Percentiles rank a stretch among this genome's conserved stretches.
These are phyloP conservation scores for Bathelium albidoporum DNA, from an alignment of 495 filamentous ascomycete genomes.

Conservation along the genomic window DNA sequence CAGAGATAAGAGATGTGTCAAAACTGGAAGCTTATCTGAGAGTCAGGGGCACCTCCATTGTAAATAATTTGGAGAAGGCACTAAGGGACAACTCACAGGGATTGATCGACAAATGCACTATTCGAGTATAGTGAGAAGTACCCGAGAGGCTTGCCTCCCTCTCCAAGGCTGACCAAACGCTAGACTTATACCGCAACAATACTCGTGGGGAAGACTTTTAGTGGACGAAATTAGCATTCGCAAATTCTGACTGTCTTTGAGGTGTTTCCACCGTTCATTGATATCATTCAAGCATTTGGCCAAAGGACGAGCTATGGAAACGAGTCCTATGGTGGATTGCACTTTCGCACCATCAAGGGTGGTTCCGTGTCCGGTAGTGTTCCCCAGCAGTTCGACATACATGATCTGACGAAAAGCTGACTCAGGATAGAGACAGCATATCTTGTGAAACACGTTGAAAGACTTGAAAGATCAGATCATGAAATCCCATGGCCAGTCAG, in stretches of 20 bases:
- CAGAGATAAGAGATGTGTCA: neutral
- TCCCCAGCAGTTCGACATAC: neutral
- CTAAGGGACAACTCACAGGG: too few relatives aligned
- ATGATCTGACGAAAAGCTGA: neutral
- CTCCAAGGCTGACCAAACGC: neutral
- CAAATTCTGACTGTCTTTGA: neutral
- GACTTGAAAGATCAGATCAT: neutral
- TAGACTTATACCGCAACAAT: conserved; percentile 1
- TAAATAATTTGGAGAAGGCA: too few relatives aligned
- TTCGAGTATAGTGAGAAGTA: neutral
- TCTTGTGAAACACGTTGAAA: neutral
- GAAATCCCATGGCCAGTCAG: neutral
- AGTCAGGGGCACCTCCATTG: neutral
- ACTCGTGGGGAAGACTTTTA: neutral
- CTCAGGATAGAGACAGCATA: neutral
- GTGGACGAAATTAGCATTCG: neutral
- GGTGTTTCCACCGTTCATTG: neutral
- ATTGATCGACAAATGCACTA: neutral
- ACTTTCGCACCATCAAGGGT: neutral
- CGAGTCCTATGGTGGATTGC: neutral
- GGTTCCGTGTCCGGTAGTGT: neutral
- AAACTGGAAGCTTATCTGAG: neutral
- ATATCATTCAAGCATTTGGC: neutral
- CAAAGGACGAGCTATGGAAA: neutral
- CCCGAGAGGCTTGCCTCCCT: neutral